These are phyloP conservation scores for Plasmodium chabaudi DNA, from an alignment of 169 alveolate genomes.

Conservation along the genomic window DNA sequence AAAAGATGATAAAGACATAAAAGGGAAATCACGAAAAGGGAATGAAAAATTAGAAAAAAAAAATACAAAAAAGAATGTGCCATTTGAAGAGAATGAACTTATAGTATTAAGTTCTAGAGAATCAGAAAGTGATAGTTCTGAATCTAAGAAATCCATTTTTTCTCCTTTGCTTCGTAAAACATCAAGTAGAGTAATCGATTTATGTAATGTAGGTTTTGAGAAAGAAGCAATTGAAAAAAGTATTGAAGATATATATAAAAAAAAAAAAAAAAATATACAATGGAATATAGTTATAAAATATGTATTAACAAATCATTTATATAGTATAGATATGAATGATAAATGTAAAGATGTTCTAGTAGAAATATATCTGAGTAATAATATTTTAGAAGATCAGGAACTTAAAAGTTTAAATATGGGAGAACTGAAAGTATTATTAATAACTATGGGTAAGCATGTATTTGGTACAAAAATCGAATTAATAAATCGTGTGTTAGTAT, in stretches of 20 bases:
- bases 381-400: conserved; percentile 8
- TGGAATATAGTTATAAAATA: conserved; percentile 36
- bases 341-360: conserved; percentile 36
- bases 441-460: conserved; percentile 68
- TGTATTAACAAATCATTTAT: conserved; percentile 20
- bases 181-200: conserved; percentile 62
- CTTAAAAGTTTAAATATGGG: conserved; percentile 61
- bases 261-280: conserved; percentile 13
- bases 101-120: conserved; percentile 30
- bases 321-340: conserved; percentile 51
- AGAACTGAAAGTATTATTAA: conserved; percentile 58
- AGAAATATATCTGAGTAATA: conserved; percentile 39
- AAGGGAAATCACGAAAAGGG: neutral
- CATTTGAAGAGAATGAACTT: neutral
- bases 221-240: conserved; percentile 40
- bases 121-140: neutral
- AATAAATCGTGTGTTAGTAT: conserved; percentile 54
- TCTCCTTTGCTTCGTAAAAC: conserved; percentile 69
- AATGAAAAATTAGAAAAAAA: neutral
- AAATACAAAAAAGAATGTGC: neutral
- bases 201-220: conserved; percentile 68
- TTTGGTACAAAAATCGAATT: conserved; percentile 72
- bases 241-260: conserved; percentile 20
- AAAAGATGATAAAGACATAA: conserved; percentile 17
- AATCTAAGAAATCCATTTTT: conserved; percentile 17